phyloP scores from a whole-genome alignment of 2,329 filamentous ascomycete species.

The Alternaria hordeiaustralica region DNA sequence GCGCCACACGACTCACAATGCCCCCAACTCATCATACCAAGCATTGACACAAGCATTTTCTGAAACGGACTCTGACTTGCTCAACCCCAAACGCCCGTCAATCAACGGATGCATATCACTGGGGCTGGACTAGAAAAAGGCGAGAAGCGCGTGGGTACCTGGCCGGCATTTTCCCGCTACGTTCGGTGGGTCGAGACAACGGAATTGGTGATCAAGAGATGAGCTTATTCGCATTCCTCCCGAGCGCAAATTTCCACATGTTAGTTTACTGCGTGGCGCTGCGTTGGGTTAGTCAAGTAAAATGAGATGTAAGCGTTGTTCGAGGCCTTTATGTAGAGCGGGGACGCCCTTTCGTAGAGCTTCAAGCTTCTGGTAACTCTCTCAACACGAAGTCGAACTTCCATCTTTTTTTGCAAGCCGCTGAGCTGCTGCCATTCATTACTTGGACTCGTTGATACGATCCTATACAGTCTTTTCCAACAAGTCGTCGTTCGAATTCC shows the following conservation, averaged over 20 bases:
- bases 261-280: conserved; percentile 9
- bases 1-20: conserved; percentile 13
- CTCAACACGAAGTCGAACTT: conserved; percentile 11
- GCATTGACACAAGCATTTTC: conserved; percentile 16
- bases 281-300: conserved; percentile 19
- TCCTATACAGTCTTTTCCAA: conserved; percentile 5
- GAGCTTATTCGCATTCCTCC: conserved; percentile 24
- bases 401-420: conserved; percentile 33
- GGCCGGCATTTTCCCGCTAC: background rate
- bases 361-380: conserved; percentile 17
- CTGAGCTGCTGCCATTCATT: conserved; percentile 39
- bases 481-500: conserved; percentile 11
- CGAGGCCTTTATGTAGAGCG: conserved; percentile 25
- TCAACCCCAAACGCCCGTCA: conserved; percentile 3
- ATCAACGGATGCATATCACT: conserved; percentile 4
- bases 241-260: conserved; percentile 29
- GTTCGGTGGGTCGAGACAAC: background rate
- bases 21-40: conserved; percentile 18
- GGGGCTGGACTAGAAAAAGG: conserved; percentile 11
- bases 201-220: conserved; percentile 12
- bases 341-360: conserved; percentile 3
- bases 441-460: conserved; percentile 15
- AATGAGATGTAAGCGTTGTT: conserved; percentile 17
- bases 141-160: conserved; percentile 2
- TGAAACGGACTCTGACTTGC: conserved; percentile 20